Conservation (phyloP, 768 basidiomycete species). For the Mycena vulgaris region DNA sequence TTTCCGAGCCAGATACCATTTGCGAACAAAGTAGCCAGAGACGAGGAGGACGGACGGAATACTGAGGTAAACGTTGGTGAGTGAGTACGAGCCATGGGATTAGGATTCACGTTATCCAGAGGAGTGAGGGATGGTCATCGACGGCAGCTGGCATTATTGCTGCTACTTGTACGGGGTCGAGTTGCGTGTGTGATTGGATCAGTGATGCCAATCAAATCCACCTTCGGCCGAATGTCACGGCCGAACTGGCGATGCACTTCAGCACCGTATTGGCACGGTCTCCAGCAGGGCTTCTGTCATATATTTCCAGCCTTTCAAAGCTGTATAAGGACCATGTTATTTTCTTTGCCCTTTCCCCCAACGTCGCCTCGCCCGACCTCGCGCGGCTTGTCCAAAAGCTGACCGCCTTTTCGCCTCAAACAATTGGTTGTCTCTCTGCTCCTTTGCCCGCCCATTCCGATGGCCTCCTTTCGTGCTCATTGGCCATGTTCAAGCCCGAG, state of each 20-base stretch:
- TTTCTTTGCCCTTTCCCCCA: conserved; percentile 67
- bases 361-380: conserved; percentile 55
- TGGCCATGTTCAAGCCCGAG: conserved; percentile 66
- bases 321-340: conserved; percentile 55
- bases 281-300: conserved; percentile 51
- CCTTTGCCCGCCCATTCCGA: conserved; percentile 52
- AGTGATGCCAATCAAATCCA: not conserved
- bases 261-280: conserved; percentile 59
- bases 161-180: not conserved
- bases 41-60: conserved; percentile 62
- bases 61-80: conserved; percentile 44
- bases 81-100: not conserved
- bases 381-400: conserved; percentile 57
- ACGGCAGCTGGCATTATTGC: conserved; percentile 28
- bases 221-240: not conserved
- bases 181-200: conserved; percentile 24
- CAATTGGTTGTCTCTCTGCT: conserved; percentile 77
- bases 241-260: conserved; percentile 51
- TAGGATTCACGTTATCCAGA: conserved; percentile 62
- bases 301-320: conserved; percentile 50
- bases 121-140: conserved; percentile 38
- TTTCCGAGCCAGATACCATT: conserved; percentile 64
- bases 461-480: conserved; percentile 64
- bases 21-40: conserved; percentile 62
- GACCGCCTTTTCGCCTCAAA: conserved; percentile 55